Conservation (phyloP, 805 yeast species). For the Pichia kluyveri region DNA sequence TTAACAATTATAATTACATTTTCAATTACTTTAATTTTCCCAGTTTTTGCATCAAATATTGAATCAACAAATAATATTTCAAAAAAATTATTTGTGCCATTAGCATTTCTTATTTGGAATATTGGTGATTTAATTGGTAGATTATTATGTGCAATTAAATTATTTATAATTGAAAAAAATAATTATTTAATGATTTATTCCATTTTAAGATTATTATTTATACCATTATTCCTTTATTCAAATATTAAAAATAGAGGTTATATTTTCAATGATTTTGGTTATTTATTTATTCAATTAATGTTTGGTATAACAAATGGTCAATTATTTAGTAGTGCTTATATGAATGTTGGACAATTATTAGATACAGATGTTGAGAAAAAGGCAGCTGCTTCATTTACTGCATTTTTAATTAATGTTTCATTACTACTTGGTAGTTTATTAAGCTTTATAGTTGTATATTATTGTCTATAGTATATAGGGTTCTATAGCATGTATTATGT, state of each 20-base stretch:
- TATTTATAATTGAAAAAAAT: slow-evolving; percentile 35
- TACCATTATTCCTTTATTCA: slow-evolving; percentile 68
- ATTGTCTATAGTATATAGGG: neutral
- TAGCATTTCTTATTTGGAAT: slow-evolving; percentile 82
- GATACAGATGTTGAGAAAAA: slow-evolving; percentile 54
- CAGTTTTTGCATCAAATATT: slow-evolving; percentile 77
- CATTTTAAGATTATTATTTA: slow-evolving; percentile 42
- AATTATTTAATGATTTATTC: slow-evolving; percentile 44
- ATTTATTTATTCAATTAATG: slow-evolving; percentile 57
- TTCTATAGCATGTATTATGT: neutral
- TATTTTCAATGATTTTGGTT: slow-evolving; percentile 50
- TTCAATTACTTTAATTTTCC: slow-evolving; percentile 67
- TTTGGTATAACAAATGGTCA: slow-evolving; percentile 92
- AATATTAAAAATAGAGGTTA: slow-evolving; percentile 38
- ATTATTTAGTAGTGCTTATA: slow-evolving; percentile 64
- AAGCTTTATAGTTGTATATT: slow-evolving; percentile 54
- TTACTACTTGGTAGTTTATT: slow-evolving; percentile 69
- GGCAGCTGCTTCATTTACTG: slow-evolving; percentile 92
- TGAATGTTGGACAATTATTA: slow-evolving; percentile 21
- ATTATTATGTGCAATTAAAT: slow-evolving; percentile 45
- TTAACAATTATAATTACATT: slow-evolving; percentile 67
- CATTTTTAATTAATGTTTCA: slow-evolving; percentile 70
- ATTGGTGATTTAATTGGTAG: slow-evolving; percentile 81
- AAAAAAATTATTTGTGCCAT: slow-evolving; percentile 51
- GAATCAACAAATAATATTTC: slow-evolving; percentile 31